Base-by-base conservation (phyloP, 2,329 filamentous ascomycete genomes). In the Ophiostoma sp. region DNA sequence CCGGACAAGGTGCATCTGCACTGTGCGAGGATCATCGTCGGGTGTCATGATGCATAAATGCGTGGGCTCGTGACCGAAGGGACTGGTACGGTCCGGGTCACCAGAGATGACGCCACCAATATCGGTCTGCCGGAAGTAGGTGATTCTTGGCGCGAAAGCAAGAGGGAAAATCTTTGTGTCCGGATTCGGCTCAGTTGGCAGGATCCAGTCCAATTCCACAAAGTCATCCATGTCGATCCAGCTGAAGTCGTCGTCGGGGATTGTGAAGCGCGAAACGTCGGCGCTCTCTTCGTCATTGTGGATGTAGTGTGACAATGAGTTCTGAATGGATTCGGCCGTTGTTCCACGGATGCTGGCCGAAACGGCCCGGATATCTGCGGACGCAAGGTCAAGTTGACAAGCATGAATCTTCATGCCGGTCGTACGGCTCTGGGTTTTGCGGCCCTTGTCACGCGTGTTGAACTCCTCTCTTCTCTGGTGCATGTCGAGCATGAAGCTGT, bases 141-240 rank as follows among this genome's bases (percentile, higher is more conserved):
- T 98, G 79, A 99, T 93, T 1, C 96, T 90, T n/a, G 96, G 97
- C 25, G 95, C 93, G 78, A 91, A 98, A 0, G 93, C 95, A 9
- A 99, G 87, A 0, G 97, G 97, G 71, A 99, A 83, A 63, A 99
- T 99, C 81, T 96, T 95, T 0, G 95, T 98, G 77, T 97, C 92
- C 0, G 95, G 95, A 77, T 97, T 97, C 42, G 92, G 90, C 79
- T 97, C 93, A 17, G 93, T 92, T 0, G 95, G 95, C 31, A 98
- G 83, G 71, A 97, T 95, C 95, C 95, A 98, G 80, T 98, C 97
- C 28, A 99, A 85, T 81, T 99, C 96, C 39, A 99, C 95, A 82
- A 99, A 99, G 80, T 99, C 96, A 80, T 99, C 96, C 94, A 99
- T 98, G 79, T 99, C 96, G 75, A 99, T 95, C 96, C 96, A 99